phyloP scores from a whole-genome alignment of 768 basidiomycete genomes.

The Pisolithus sp. region DNA sequence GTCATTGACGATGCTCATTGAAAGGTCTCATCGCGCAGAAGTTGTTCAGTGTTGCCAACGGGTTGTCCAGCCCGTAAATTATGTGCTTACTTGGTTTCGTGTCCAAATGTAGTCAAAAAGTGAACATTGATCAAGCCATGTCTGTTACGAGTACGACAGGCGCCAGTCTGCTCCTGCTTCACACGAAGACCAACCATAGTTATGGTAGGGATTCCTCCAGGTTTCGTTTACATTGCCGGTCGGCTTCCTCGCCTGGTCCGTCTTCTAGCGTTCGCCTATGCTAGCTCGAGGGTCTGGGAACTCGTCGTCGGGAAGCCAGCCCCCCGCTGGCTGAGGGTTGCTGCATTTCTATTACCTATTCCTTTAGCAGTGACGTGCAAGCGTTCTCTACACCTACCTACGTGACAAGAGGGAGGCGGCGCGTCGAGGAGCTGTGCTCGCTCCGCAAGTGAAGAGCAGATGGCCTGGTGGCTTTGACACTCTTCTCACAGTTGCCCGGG shows the following conservation, averaged over 20 bases:
- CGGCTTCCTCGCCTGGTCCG: slow-evolving; percentile 20
- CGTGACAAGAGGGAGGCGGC: slow-evolving; percentile 24
- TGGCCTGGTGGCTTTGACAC: slow-evolving; percentile 34
- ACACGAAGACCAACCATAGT: slow-evolving; percentile 4
- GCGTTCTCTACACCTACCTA: slow-evolving; percentile 40
- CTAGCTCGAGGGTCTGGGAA: slow-evolving; percentile 8
- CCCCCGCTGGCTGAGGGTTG: slow-evolving; percentile 12
- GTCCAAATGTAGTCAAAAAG: no score
- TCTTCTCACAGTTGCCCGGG: slow-evolving; percentile 16
- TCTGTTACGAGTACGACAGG: no score
- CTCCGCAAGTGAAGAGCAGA: slow-evolving; percentile 28
- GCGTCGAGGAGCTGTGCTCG: slow-evolving; percentile 9
- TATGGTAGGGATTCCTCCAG: slow-evolving; percentile 29
- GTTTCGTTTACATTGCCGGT: slow-evolving; percentile 21
- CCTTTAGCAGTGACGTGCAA: slow-evolving; percentile 14
- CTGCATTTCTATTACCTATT: slow-evolving; percentile 19
- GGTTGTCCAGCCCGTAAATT: no score
- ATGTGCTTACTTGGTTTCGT: no score
- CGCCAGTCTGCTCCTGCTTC: neutral
- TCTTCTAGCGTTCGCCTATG: slow-evolving; percentile 14
- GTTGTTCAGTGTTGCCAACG: no score
- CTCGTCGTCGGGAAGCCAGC: slow-evolving; percentile 4
- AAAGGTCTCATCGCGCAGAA: no score
- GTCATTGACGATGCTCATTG: no score
- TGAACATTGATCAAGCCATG: no score